Conservation (phyloP, 192 early-diverging fungal genomes). For the Fimicolochytrium jonesii region DNA sequence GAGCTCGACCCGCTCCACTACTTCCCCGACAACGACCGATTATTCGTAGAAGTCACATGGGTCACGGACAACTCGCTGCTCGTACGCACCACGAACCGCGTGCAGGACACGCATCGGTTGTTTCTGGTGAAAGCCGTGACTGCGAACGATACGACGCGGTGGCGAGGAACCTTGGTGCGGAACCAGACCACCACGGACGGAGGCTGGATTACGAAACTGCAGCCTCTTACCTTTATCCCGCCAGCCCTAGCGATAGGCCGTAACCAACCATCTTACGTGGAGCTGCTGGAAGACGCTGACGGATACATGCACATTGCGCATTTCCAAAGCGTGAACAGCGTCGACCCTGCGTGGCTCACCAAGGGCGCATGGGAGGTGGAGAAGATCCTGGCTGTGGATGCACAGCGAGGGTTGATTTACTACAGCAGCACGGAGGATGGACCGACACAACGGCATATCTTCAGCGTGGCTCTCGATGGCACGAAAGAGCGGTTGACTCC, state of each 20-base stretch:
- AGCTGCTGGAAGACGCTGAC: slow-evolving; percentile 42
- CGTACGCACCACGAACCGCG: slow-evolving; percentile 80
- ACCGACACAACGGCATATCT: slow-evolving; percentile 47
- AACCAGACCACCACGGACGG: slow-evolving; percentile 43
- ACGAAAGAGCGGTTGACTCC: slow-evolving; percentile 35
- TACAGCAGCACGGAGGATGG: slow-evolving; percentile 44
- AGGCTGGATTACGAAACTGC: slow-evolving; percentile 41
- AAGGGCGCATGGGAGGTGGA: slow-evolving; percentile 44
- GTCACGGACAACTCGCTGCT: slow-evolving; percentile 51
- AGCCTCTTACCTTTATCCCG: slow-evolving; percentile 31
- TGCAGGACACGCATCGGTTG: slow-evolving; percentile 77
- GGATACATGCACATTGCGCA: slow-evolving; percentile 49
- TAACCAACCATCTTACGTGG: slow-evolving; percentile 35
- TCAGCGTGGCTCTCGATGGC: slow-evolving; percentile 34
- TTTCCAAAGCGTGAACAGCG: slow-evolving; percentile 12
- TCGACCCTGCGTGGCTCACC: slow-evolving; percentile 43
- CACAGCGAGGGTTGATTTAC: slow-evolving; percentile 38
- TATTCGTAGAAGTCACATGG: slow-evolving; percentile 86
- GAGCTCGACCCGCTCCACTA: slow-evolving; percentile 41
- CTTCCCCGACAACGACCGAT: slow-evolving; percentile 63
- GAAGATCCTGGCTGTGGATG: slow-evolving; percentile 31
- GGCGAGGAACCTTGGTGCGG: slow-evolving; percentile 74
- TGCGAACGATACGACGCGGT: slow-evolving; percentile 33
- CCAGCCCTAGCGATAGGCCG: slow-evolving; percentile 27
- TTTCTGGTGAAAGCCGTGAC: slow-evolving; percentile 64